A percentile compares a stretch with the other conserved stretches of the same genome.
phyloP scores from a whole-genome alignment of 352 stramenopile genomes.

The Thalassiosira allenii region DNA sequence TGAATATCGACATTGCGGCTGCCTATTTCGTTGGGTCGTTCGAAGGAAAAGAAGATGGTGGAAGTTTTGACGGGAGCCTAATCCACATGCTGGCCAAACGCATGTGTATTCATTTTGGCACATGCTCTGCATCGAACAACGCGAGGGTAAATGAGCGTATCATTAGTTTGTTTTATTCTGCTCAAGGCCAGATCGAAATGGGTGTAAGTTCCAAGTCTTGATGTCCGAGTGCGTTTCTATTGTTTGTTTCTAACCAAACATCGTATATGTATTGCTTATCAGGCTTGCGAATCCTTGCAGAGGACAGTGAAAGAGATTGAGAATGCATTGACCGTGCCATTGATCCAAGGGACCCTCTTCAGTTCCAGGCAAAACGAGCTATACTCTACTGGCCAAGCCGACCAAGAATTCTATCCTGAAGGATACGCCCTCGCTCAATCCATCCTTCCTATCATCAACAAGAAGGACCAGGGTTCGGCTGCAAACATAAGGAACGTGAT shows the following conservation, averaged over 20 bases:
- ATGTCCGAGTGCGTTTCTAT: too few species aligned
- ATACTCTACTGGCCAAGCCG: slow-evolving; percentile 22
- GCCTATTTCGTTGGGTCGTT: slow-evolving; percentile 77
- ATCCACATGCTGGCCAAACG: slow-evolving; percentile 77
- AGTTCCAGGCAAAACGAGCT: slow-evolving; percentile 65
- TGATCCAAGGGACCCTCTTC: slow-evolving; percentile 81
- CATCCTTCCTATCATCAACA: slow-evolving; percentile 74
- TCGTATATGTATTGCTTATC: background rate
- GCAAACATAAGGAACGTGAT: slow-evolving; percentile 60
- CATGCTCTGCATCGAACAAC: slow-evolving; percentile 64
- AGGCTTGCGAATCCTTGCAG: slow-evolving; percentile 68
- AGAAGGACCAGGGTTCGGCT: slow-evolving; percentile 58
- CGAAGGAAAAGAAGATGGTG: slow-evolving; percentile 71
- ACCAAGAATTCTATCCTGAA: slow-evolving; percentile 59
- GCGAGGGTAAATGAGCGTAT: slow-evolving; percentile 74
- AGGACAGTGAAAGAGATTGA: slow-evolving; percentile 76
- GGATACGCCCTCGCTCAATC: slow-evolving; percentile 74
- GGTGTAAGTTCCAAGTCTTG: slow-evolving; percentile 32
- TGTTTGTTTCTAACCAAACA: too few species aligned
- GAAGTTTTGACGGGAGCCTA: slow-evolving; percentile 68
- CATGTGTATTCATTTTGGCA: slow-evolving; percentile 81
- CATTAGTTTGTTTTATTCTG: slow-evolving; percentile 74
- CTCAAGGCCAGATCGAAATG: slow-evolving; percentile 66
- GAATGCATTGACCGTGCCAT: slow-evolving; percentile 67
- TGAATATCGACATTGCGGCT: slow-evolving; percentile 64